These are phyloP conservation scores for Globisporangium perplexum DNA, from an alignment of 352 stramenopile species.

Conservation along the genomic window DNA sequence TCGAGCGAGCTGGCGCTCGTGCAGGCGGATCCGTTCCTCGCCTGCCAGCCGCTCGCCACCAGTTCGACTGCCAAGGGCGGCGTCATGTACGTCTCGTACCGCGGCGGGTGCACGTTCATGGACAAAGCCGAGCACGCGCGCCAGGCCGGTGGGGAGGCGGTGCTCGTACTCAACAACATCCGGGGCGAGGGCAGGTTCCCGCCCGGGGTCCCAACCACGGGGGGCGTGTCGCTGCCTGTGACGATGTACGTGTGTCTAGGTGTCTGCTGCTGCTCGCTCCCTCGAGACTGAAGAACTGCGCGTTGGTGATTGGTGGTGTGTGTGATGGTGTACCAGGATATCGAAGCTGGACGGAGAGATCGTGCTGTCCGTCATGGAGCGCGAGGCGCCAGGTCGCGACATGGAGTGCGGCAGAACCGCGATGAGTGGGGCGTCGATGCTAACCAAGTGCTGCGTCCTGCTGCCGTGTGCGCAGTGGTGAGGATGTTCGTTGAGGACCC, in stretches of 20 bases:
- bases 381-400: conserved; percentile 28
- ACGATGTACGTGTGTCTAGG: conserved; percentile 31
- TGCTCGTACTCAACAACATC: conserved; percentile 67
- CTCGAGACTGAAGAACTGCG: neutral
- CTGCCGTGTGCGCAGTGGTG: neutral
- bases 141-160: conserved; percentile 22
- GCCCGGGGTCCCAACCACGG: conserved; percentile 17
- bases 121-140: conserved; percentile 47
- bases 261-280: neutral
- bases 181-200: conserved; percentile 57
- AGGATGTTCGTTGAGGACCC: conserved; percentile 15
- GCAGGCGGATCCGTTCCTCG: conserved; percentile 32
- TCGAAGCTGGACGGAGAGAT: conserved; percentile 59
- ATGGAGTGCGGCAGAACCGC: neutral
- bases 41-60: conserved; percentile 22
- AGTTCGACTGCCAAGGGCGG: neutral
- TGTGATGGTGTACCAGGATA: conserved; percentile 36
- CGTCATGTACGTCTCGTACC: conserved; percentile 38
- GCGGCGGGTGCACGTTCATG: conserved; percentile 57
- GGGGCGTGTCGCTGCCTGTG: conserved; percentile 37
- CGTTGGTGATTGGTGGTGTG: neutral
- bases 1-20: conserved; percentile 18
- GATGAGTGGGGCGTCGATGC: neutral
- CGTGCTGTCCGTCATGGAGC: conserved; percentile 52
- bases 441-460: neutral